Percentiles rank a stretch among this genome's conserved stretches.
Evolutionary conservation across 495 filamentous ascomycete species (phyloP).

Genomic region (Aspergillus nanangensis): DNA sequence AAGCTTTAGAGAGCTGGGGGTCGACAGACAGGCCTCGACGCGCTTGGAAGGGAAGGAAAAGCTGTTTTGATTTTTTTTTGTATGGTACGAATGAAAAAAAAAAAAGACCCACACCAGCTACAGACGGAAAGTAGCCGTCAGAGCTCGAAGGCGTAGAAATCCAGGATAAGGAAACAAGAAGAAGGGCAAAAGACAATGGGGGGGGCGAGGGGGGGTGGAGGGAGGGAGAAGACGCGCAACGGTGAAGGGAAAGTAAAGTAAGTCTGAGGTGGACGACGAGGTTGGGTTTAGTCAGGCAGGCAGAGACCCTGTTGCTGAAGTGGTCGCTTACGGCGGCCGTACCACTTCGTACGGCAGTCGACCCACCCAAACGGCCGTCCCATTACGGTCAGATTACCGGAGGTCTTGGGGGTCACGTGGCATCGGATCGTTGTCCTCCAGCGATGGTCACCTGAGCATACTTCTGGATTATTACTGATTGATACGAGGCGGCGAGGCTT

Average conservation of each 20-base stretch:
- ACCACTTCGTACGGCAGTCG: no score
- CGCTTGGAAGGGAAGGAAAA: slow-evolving; percentile 8
- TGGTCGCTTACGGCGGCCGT: not conserved
- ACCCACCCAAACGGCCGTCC: no score
- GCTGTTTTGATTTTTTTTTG: slow-evolving; percentile 11
- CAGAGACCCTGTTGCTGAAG: no score
- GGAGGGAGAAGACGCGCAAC: slow-evolving; percentile 22
- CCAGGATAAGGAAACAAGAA: slow-evolving; percentile 5
- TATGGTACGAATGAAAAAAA: not conserved
- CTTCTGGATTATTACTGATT: no score
- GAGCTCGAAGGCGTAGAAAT: slow-evolving; percentile 11
- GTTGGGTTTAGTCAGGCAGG: not conserved
- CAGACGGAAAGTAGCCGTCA: slow-evolving; percentile 13
- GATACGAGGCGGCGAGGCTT: no score
- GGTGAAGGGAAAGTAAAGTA: slow-evolving; percentile 13
- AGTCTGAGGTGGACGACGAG: slow-evolving; percentile 6
- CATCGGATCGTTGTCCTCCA: no score
- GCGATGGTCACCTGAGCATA: no score
- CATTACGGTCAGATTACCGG: no score
- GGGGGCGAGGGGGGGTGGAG: slow-evolving; percentile 18
- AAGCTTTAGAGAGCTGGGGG: no score
- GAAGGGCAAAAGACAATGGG: slow-evolving; percentile 17
- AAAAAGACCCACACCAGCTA: slow-evolving; percentile 13
- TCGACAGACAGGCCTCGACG: slow-evolving; percentile 7
- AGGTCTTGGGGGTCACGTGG: not conserved